Percentiles rank a stretch among this genome's conserved stretches.
These are phyloP conservation scores for Mycena haematopus DNA, from an alignment of 768 basidiomycete genomes.

Conservation along the genomic window DNA sequence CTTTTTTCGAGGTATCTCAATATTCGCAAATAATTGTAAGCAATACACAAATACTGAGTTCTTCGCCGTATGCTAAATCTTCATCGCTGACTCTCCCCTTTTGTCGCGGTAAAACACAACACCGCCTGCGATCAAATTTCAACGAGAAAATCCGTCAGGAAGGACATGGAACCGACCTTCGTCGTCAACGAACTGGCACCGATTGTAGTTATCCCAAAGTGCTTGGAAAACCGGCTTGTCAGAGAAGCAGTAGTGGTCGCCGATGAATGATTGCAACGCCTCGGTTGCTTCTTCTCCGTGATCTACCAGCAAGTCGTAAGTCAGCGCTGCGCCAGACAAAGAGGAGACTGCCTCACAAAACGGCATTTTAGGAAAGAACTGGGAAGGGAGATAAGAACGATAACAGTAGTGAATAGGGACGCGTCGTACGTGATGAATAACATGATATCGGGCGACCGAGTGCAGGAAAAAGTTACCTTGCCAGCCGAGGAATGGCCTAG, in stretches of 20 bases:
- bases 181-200: slow-evolving; percentile 44
- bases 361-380: slow-evolving; percentile 69
- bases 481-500: slow-evolving; percentile 52
- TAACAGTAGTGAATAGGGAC: background rate
- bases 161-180: slow-evolving; percentile 29
- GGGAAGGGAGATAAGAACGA: background rate
- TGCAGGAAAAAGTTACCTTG: slow-evolving; percentile 59
- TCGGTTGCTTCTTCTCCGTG: slow-evolving; percentile 39
- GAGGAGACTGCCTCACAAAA: slow-evolving; percentile 40
- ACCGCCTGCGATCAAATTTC: background rate
- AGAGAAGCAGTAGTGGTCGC: slow-evolving; percentile 37
- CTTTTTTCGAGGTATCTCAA: too few species aligned
- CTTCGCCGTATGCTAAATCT: too few species aligned
- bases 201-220: slow-evolving; percentile 41
- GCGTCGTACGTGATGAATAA: slow-evolving; percentile 59
- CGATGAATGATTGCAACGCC: slow-evolving; percentile 37
- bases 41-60: too few species aligned
- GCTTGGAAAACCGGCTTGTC: slow-evolving; percentile 38
- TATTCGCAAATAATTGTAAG: too few species aligned
- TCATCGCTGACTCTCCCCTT: background rate
- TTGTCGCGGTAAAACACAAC: slow-evolving; percentile 25
- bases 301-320: slow-evolving; percentile 5
- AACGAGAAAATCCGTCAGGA: background rate
- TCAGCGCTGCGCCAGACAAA: too few species aligned
- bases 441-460: slow-evolving; percentile 66